These are phyloP conservation scores for Microdochium paspali DNA, from an alignment of 2,329 filamentous ascomycete genomes.

Conservation along the genomic window DNA sequence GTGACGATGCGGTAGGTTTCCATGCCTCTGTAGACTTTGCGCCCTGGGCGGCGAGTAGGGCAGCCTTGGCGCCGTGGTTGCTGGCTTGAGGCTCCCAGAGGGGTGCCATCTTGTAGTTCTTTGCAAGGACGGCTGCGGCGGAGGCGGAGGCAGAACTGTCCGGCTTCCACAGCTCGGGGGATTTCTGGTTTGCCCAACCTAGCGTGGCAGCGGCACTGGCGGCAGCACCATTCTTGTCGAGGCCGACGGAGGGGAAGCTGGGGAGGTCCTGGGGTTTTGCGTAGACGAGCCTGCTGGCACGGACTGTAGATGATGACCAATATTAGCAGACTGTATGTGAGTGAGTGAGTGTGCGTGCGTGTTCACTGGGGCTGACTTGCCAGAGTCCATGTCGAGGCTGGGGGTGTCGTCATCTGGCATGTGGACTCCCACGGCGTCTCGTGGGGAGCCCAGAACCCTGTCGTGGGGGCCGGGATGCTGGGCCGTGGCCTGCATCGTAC, in stretches of 20 bases:
- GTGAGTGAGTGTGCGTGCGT: background rate
- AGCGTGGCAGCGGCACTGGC: conserved; percentile 67
- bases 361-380: background rate
- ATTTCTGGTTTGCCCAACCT: conserved; percentile 61
- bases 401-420: conserved; percentile 1
- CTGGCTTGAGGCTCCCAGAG: conserved; percentile 55
- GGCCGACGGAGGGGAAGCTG: conserved; percentile 60
- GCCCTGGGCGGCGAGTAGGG: conserved; percentile 53
- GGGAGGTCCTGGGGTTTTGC: conserved; percentile 65
- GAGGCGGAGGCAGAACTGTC: conserved; percentile 47
- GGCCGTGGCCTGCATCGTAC: background rate
- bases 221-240: conserved; percentile 46
- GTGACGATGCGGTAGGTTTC: conserved; percentile 32
- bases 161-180: conserved; percentile 57
- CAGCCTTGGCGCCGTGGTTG: conserved; percentile 64
- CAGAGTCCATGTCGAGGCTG: conserved; percentile 1
- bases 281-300: conserved; percentile 51
- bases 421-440: background rate
- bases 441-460: background rate
- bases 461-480: background rate
- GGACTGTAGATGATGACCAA: conserved; percentile 5
- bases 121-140: conserved; percentile 19
- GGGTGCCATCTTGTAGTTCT: conserved; percentile 23
- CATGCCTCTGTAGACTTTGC: conserved; percentile 40
- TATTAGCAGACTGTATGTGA: background rate